These are phyloP conservation scores for Phytopythium helicoides DNA, from an alignment of 352 stramenopile genomes.

Conservation along the genomic window DNA sequence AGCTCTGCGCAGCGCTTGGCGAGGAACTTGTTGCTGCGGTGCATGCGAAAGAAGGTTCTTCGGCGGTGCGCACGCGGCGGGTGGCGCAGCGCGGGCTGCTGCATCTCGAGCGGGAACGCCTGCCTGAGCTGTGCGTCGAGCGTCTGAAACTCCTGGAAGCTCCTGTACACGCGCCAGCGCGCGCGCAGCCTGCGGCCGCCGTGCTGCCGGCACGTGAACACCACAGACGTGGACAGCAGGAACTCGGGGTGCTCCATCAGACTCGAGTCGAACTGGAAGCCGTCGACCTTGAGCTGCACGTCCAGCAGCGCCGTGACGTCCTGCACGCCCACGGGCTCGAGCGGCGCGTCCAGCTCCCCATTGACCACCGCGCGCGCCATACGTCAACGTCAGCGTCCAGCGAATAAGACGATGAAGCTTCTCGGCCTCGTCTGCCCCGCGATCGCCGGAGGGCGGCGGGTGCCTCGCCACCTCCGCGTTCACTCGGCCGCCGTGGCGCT, in stretches of 20 bases:
- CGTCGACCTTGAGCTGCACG: constrained; percentile 49
- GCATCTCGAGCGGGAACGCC: constrained; percentile 65
- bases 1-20: constrained; percentile 55
- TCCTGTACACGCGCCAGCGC: constrained; percentile 59
- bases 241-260: constrained; percentile 85
- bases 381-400: neutral
- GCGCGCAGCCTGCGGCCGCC: constrained; percentile 53
- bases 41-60: constrained; percentile 56
- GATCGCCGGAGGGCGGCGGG: no score
- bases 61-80: constrained; percentile 49
- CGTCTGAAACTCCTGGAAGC: constrained; percentile 72
- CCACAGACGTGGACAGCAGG: constrained; percentile 48
- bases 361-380: constrained; percentile 5
- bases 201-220: constrained; percentile 63
- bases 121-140: constrained; percentile 70
- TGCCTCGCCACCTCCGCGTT: no score
- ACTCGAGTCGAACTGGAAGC: constrained; percentile 68
- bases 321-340: constrained; percentile 28
- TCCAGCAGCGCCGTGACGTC: constrained; percentile 72
- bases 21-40: constrained; percentile 61
- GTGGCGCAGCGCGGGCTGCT: constrained; percentile 20
- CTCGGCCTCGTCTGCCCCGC: no score
- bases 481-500: no score
- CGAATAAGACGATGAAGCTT: neutral
- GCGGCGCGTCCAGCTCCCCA: constrained; percentile 2